These are phyloP conservation scores for Stagonosporopsis rhizophila DNA, from an alignment of 2,329 filamentous ascomycete species.

Conservation along the genomic window DNA sequence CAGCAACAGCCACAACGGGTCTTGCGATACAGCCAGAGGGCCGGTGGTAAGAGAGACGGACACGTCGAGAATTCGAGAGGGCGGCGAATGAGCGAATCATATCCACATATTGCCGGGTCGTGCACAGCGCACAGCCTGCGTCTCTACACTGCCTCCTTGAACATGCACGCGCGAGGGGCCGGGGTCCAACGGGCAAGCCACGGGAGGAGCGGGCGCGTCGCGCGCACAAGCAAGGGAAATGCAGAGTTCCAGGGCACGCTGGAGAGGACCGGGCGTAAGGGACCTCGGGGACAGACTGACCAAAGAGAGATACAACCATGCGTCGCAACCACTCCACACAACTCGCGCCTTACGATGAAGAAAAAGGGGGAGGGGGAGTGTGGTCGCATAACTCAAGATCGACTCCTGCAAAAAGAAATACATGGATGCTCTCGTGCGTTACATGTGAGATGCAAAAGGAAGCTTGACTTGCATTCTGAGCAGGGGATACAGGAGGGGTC, in stretches of 20 bases:
- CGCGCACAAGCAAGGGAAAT: conserved; percentile 32
- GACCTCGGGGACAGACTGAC: conserved; percentile 52
- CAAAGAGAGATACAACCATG: conserved; percentile 46
- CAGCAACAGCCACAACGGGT: conserved; percentile 47
- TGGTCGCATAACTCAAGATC: conserved; percentile 20
- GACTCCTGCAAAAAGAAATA: conserved; percentile 12
- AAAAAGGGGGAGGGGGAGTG: conserved; percentile 25
- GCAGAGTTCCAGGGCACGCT: conserved; percentile 36
- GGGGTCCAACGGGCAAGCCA: conserved; percentile 50
- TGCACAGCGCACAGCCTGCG: conserved; percentile 38
- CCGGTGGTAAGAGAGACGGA: conserved; percentile 39
- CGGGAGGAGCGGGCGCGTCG: conserved; percentile 39
- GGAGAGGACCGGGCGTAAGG: conserved; percentile 55
- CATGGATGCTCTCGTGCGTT: conserved; percentile 6
- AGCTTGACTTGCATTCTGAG: conserved; percentile 17
- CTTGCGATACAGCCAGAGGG: conserved; percentile 46
- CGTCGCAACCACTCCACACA: conserved; percentile 22
- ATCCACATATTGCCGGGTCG: conserved; percentile 52
- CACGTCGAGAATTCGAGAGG: conserved; percentile 21
- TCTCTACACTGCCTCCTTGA: conserved; percentile 37
- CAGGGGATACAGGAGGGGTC: conserved; percentile 21
- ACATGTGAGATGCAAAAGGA: conserved; percentile 11
- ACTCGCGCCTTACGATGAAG: conserved; percentile 33
- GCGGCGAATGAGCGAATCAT: conserved; percentile 53
- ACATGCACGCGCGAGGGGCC: conserved; percentile 26